Percentiles rank a stretch among this genome's conserved stretches.
phyloP scores from a whole-genome alignment of 1,284 basidiomycete species.

The Cryptococcus sp. region DNA sequence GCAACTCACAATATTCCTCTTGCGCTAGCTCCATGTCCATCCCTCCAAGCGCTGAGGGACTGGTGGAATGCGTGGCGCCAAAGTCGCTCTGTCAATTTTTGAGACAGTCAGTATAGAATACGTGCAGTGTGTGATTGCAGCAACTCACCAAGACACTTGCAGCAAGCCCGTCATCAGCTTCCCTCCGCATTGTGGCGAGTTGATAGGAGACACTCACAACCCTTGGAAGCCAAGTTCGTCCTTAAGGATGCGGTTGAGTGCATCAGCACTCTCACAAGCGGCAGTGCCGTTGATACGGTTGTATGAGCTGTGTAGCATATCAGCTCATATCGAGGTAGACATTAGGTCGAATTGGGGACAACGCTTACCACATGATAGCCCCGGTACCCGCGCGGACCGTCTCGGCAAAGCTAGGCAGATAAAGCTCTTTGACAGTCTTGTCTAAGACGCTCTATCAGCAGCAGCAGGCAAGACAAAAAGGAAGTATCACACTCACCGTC shows the following conservation, averaged over 20 bases:
- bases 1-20: constrained; percentile 35
- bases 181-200: not conserved
- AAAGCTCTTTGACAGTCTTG: constrained; percentile 54
- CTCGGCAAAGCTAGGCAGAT: constrained; percentile 56
- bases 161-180: constrained; percentile 7
- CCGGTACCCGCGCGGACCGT: constrained; percentile 55
- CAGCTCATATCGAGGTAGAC: not conserved
- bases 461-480: not conserved
- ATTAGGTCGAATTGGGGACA: not conserved
- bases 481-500: constrained; percentile 34
- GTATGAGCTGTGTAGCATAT: constrained; percentile 51
- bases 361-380: constrained; percentile 52
- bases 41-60: constrained; percentile 52
- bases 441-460: constrained; percentile 35
- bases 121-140: too few relatives aligned
- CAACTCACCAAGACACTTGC: constrained; percentile 28
- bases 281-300: constrained; percentile 74
- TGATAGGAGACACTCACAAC: constrained; percentile 47
- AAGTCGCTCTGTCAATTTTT: constrained; percentile 34
- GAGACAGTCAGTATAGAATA: not conserved
- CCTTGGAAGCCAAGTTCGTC: constrained; percentile 63
- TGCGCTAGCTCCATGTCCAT: constrained; percentile 58
- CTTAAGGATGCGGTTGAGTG: constrained; percentile 77
- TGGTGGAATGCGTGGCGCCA: constrained; percentile 48
- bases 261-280: constrained; percentile 74